These are phyloP conservation scores for Oryza longistaminata DNA, from an alignment of 176 grass and related monocot species.

Conservation along the genomic window DNA sequence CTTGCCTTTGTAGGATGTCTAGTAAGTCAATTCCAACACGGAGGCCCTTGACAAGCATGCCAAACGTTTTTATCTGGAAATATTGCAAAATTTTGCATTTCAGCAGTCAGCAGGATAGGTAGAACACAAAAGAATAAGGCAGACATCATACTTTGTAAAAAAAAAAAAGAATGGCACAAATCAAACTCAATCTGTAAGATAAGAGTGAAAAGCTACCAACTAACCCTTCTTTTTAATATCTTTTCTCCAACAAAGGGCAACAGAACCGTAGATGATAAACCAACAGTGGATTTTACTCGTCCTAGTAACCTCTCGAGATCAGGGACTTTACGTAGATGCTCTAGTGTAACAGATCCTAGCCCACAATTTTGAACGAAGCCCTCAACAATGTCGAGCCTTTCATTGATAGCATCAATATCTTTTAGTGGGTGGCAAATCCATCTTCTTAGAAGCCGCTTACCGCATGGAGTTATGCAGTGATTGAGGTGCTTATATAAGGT, in stretches of 20 bases:
- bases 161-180: background rate
- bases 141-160: slow-evolving; percentile 30
- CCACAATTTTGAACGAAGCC: slow-evolving; percentile 72
- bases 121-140: background rate
- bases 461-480: slow-evolving; percentile 81
- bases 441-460: slow-evolving; percentile 82
- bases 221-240: slow-evolving; percentile 80
- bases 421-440: slow-evolving; percentile 94
- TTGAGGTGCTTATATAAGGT: slow-evolving; percentile 93
- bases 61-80: slow-evolving; percentile 85
- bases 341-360: slow-evolving; percentile 51
- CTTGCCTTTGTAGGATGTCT: slow-evolving; percentile 57
- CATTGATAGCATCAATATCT: slow-evolving; percentile 69
- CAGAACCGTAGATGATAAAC: slow-evolving; percentile 54
- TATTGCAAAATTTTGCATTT: slow-evolving; percentile 29
- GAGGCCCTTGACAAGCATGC: slow-evolving; percentile 79
- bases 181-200: slow-evolving; percentile 10
- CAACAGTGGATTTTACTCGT: slow-evolving; percentile 73
- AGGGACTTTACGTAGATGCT: slow-evolving; percentile 65
- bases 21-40: slow-evolving; percentile 70
- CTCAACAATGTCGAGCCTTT: slow-evolving; percentile 75
- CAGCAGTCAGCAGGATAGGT: background rate
- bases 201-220: slow-evolving; percentile 19
- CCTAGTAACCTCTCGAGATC: slow-evolving; percentile 90
- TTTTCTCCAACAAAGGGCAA: slow-evolving; percentile 74